Base-by-base conservation (phyloP, 306 rosid genomes). In the Dryas drummondii region DNA sequence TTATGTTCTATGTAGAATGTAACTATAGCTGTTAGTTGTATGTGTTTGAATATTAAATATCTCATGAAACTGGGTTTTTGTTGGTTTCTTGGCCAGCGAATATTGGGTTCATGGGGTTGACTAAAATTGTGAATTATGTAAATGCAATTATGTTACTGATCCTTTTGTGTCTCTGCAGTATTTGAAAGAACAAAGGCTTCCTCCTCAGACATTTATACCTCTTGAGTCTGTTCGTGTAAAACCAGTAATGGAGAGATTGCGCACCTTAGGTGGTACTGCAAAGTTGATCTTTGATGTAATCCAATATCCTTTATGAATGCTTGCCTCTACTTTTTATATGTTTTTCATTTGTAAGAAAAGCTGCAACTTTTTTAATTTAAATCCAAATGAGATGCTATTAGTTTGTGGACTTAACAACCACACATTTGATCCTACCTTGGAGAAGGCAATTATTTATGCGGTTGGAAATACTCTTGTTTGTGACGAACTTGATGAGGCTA, bases 161-260 rank as follows among this genome's bases (percentile, higher is more conserved):
- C 71, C 59, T 54, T 75, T 71, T 78, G 77, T 65, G 81, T 81
- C 61, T 78, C 49, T 84, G 78, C 91, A 96, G 99, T 96, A 96
- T 85, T 92, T 96, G 90, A 96, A 96, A 91, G 99, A 96, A 77
- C 99, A 92, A 74, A 92, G 98, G 90, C 99, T 96, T 83, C 99
- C 99, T 82, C 99, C 99, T 62, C 98, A 90, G 86, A 96, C 99
- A 70, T 96, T 96, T 85, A 96, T 96, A 89, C 99, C 99, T 84
- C 91, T 96, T 79, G 93, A 96, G 82, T 90, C 97, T 64, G 72
- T 92, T 83, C 97, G 99, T 40, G 96, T 96, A 74, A 96, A 96
- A 90, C 98, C 93, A 40, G 81, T 96, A 69, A 82, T 88, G 87
- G 99, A 96, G 85, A 87, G 98, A 83, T 76, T 96, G 85, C 99